Percentiles rank a stretch among this genome's conserved stretches.
Evolutionary conservation across 306 rosid genomes (phyloP).

Genomic region (Elaeagnus macrophylla): DNA sequence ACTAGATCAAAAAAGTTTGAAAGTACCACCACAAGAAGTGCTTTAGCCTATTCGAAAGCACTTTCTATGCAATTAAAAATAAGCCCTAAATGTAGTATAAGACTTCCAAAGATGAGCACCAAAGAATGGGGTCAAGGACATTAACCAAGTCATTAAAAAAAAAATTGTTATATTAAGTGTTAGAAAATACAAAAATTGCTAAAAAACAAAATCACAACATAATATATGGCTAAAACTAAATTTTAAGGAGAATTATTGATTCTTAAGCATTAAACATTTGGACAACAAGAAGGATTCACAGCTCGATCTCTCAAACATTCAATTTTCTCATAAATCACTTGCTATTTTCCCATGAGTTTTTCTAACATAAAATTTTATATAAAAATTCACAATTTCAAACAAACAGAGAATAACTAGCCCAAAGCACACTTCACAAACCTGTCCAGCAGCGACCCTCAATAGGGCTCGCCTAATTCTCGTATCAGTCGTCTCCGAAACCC

Average conservation of each 20-base stretch:
- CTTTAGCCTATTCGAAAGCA: no score
- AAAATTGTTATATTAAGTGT: not conserved
- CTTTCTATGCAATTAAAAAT: no score
- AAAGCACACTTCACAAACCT: conserved; percentile 35
- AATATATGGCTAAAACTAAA: not conserved
- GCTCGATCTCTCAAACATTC: not conserved
- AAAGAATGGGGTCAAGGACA: not conserved
- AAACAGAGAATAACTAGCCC: not conserved
- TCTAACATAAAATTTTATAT: no score
- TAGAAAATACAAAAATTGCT: not conserved
- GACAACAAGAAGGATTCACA: not conserved
- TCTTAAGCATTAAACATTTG: not conserved
- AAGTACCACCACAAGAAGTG: no score
- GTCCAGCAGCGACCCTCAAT: conserved; percentile 76
- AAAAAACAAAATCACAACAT: not conserved
- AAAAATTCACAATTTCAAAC: conserved; percentile 2
- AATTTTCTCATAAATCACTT: not conserved
- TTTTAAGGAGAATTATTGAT: not conserved
- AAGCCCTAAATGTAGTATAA: no score
- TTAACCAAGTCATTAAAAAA: not conserved
- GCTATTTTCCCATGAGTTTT: not conserved
- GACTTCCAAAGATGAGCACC: no score
- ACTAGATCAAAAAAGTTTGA: no score
- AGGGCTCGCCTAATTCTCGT: conserved; percentile 71
- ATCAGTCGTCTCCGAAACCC: conserved; percentile 74